Percentiles rank a stretch among this genome's conserved stretches.
These are phyloP conservation scores for Zostera marina DNA, from an alignment of 116 monocot genomes.

Conservation along the genomic window DNA sequence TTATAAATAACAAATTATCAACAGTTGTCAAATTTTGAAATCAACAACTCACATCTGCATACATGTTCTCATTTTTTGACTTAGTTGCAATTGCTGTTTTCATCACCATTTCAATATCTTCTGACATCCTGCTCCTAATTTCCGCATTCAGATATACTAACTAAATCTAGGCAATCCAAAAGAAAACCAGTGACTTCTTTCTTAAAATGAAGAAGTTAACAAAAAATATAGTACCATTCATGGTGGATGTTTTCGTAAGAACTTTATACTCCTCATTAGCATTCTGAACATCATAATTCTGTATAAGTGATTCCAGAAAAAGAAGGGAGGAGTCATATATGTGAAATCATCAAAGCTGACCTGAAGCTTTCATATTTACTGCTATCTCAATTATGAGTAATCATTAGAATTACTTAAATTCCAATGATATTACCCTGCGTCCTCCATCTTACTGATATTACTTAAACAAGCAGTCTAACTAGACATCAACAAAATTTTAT, in stretches of 20 bases:
- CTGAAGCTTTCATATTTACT: conserved; percentile 83
- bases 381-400: too few relatives aligned
- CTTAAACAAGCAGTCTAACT: too few relatives aligned
- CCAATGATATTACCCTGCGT: too few relatives aligned
- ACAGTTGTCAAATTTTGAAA: neutral
- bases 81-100: conserved; percentile 77
- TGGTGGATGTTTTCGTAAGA: conserved; percentile 68
- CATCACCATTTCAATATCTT: conserved; percentile 92
- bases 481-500: too few relatives aligned
- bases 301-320: neutral
- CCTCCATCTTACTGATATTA: too few relatives aligned
- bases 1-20: neutral
- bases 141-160: conserved; percentile 24
- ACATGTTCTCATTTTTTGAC: conserved; percentile 75
- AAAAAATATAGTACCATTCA: conserved; percentile 44
- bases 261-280: conserved; percentile 89
- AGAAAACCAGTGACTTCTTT: neutral
- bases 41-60: conserved; percentile 59
- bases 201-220: neutral
- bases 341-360: conserved; percentile 11
- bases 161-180: neutral
- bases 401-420: too few relatives aligned
- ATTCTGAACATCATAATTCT: conserved; percentile 24
- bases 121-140: conserved; percentile 88
- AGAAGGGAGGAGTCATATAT: neutral